phyloP scores from a whole-genome alignment of 345 rosid species.

The Raphanus sativus region DNA sequence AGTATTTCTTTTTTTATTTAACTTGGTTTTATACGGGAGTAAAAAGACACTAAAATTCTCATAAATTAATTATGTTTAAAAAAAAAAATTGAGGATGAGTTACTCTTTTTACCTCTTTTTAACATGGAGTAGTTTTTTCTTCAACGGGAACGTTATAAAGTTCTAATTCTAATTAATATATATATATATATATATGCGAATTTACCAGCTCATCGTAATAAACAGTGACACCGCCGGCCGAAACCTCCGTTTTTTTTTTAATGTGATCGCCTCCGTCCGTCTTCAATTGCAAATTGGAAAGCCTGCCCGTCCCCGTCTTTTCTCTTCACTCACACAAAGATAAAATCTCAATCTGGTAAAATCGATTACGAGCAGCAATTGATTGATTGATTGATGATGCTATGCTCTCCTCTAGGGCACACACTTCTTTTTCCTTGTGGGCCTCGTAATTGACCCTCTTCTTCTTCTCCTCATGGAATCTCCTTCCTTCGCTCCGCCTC shows the following conservation, averaged over 20 bases:
- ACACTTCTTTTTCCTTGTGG: not conserved
- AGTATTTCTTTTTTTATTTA: no score
- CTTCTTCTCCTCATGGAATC: constrained; percentile 13
- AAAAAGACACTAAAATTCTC: no score
- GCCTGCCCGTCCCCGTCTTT: not conserved
- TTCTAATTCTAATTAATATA: not conserved
- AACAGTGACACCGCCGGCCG: constrained; percentile 30
- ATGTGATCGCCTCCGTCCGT: constrained; percentile 6
- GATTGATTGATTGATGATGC: constrained; percentile 3
- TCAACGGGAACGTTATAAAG: not conserved
- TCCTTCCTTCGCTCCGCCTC: constrained; percentile 25
- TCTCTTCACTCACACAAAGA: not conserved
- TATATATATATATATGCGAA: not conserved
- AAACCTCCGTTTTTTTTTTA: not conserved
- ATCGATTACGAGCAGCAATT: constrained; percentile 23
- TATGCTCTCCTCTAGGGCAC: constrained; percentile 14
- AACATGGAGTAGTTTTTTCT: not conserved
- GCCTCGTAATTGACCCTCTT: constrained; percentile 21
- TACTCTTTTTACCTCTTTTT: not conserved
- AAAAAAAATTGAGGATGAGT: not conserved
- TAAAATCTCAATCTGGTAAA: constrained; percentile 16
- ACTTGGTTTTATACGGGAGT: not conserved
- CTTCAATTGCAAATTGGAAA: constrained; percentile 11
- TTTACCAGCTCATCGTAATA: constrained; percentile 11
- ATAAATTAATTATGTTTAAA: no score